A percentile compares a stretch with the other conserved stretches of the same genome.
Evolutionary conservation across 1,284 basidiomycete genomes (phyloP).

Genomic region (Malassezia cuniculi): DNA sequence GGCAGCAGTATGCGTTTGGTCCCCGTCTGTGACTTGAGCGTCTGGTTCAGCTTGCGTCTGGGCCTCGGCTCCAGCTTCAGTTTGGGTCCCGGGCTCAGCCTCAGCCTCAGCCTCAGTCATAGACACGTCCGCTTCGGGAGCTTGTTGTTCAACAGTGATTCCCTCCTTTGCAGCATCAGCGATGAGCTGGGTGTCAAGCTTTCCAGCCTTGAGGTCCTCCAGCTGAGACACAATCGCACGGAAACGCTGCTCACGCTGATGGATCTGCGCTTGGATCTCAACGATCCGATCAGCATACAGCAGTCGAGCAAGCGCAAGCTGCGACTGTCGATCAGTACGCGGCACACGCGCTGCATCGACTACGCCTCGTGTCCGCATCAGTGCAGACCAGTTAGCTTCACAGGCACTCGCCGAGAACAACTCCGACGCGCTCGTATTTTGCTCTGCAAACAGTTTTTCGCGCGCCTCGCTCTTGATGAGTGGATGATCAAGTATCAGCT

Average conservation of each 20-base stretch:
- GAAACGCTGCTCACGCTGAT: conserved; percentile 28
- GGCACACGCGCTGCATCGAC: conserved; percentile 2
- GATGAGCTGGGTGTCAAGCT: conserved; percentile 17
- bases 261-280: conserved; percentile 27
- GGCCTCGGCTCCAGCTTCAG: conserved; percentile 13
- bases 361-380: neutral
- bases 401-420: neutral
- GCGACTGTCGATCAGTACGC: conserved; percentile 18
- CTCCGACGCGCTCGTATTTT: neutral
- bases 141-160: neutral
- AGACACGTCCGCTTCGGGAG: conserved; percentile 3
- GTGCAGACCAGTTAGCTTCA: neutral
- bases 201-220: conserved; percentile 22
- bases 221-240: conserved; percentile 18
- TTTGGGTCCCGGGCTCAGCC: conserved; percentile 1
- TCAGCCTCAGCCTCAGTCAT: conserved; percentile 13
- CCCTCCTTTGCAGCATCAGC: conserved; percentile 7
- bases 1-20: no score
- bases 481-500: conserved; percentile 26
- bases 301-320: conserved; percentile 33
- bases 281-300: conserved; percentile 35
- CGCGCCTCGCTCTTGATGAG: conserved; percentile 16
- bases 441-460: neutral
- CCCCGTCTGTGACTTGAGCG: conserved; percentile 8
- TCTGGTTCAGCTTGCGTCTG: conserved; percentile 20